Evolutionary conservation across 345 rosid genomes (phyloP).

Genomic region (Syzygium aqueum): DNA sequence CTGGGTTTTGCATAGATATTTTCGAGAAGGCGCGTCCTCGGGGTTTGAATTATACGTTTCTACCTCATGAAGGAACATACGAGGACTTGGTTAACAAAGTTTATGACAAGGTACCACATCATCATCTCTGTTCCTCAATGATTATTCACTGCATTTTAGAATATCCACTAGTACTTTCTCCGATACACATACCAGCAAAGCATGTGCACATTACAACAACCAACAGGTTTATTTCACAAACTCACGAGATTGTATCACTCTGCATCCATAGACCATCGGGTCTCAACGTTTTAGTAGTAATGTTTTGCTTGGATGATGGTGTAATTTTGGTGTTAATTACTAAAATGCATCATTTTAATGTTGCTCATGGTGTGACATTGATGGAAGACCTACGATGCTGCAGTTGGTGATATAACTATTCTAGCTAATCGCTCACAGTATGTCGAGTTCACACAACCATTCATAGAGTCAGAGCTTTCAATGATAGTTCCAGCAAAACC

Average conservation of each 20-base stretch:
- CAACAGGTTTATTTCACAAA: neutral
- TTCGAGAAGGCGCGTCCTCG: slow-evolving; percentile 17
- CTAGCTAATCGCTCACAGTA: slow-evolving; percentile 9
- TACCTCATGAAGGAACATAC: slow-evolving; percentile 20
- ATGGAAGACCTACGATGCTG: slow-evolving; percentile 32
- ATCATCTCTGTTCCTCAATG: neutral
- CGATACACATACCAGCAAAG: neutral
- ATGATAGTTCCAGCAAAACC: slow-evolving; percentile 30
- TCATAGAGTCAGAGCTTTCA: slow-evolving; percentile 32
- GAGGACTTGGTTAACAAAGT: slow-evolving; percentile 23
- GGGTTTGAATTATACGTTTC: slow-evolving; percentile 13
- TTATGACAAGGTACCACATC: slow-evolving; percentile 29
- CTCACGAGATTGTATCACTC: neutral
- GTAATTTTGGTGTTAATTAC: neutral
- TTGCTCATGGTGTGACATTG: neutral
- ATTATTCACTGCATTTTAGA: neutral
- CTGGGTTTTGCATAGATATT: slow-evolving; percentile 42
- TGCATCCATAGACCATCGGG: neutral
- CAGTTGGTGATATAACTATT: slow-evolving; percentile 44
- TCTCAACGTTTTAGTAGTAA: neutral
- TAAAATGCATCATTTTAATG: neutral
- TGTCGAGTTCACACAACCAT: slow-evolving; percentile 47
- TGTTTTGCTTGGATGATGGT: neutral
- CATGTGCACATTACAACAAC: neutral
- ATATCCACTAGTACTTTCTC: neutral